Evolutionary conservation across 768 basidiomycete genomes (phyloP).

Genomic region (Xerocomus spinulosus): DNA sequence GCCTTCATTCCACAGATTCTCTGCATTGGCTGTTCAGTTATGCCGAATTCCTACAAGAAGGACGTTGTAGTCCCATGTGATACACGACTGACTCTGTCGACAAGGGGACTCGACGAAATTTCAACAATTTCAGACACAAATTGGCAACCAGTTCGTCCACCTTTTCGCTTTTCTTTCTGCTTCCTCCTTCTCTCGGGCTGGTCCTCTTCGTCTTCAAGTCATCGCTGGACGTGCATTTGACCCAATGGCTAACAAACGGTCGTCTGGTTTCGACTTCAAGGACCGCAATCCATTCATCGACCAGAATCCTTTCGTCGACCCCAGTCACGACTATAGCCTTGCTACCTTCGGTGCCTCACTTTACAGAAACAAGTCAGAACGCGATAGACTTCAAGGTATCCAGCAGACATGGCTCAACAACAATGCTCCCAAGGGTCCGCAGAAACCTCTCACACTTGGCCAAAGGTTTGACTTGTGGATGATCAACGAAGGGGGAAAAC

Average conservation of each 20-base stretch:
- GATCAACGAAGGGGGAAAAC: conserved; percentile 86
- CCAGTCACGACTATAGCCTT: conserved; percentile 24
- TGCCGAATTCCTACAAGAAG: too few species aligned
- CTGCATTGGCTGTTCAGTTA: too few species aligned
- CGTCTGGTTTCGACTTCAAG: conserved; percentile 66
- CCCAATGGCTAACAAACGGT: conserved; percentile 39
- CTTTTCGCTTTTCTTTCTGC: neutral
- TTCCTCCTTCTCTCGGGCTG: conserved; percentile 21
- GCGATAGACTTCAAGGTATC: conserved; percentile 77
- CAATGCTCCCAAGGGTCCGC: conserved; percentile 24
- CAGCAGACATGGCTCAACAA: conserved; percentile 53
- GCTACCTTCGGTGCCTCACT: conserved; percentile 43
- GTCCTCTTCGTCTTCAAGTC: conserved; percentile 20
- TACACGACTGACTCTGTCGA: neutral
- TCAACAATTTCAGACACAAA: neutral
- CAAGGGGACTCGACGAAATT: neutral
- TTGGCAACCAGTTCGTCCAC: neutral
- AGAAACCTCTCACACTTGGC: conserved; percentile 36
- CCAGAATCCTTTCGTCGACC: conserved; percentile 45
- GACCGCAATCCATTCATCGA: conserved; percentile 48
- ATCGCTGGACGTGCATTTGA: conserved; percentile 16
- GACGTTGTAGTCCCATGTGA: neutral
- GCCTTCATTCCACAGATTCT: too few species aligned
- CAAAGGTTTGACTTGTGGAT: conserved; percentile 73
- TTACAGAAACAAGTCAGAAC: conserved; percentile 83